Conservation (phyloP, 2,329 filamentous ascomycete genomes). For the Paraphaeosphaeria minitans region DNA sequence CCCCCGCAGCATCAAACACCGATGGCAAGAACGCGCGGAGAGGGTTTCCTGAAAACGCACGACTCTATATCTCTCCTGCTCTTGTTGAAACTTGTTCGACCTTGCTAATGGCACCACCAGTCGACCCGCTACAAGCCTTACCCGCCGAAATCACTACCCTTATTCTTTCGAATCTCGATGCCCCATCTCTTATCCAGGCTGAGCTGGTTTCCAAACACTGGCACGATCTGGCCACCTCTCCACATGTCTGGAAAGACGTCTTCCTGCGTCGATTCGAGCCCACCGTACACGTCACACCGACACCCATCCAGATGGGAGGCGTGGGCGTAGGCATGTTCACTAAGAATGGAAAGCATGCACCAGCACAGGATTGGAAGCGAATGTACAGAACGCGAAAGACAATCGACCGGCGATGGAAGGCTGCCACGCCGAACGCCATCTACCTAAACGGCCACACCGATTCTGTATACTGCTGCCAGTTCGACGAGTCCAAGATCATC, state of each 20-base stretch:
- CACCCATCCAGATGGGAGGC: conserved; percentile 56
- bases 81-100: neutral
- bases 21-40: neutral
- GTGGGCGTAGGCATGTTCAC: conserved; percentile 58
- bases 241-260: conserved; percentile 66
- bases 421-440: conserved; percentile 76
- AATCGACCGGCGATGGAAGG: conserved; percentile 79
- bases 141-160: conserved; percentile 64
- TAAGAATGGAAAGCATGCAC: conserved; percentile 52
- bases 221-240: conserved; percentile 60
- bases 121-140: conserved; percentile 60
- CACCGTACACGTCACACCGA: conserved; percentile 51
- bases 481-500: conserved; percentile 96
- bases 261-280: conserved; percentile 62
- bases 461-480: conserved; percentile 97
- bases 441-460: conserved; percentile 94
- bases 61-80: neutral
- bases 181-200: conserved; percentile 58
- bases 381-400: conserved; percentile 80
- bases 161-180: conserved; percentile 65
- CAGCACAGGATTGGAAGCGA: conserved; percentile 77
- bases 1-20: neutral
- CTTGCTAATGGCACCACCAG: conserved; percentile 13
- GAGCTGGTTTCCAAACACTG: conserved; percentile 64
- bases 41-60: neutral